These are phyloP conservation scores for Neobulgaria alba DNA, from an alignment of 2,329 filamentous ascomycete genomes.

Conservation along the genomic window DNA sequence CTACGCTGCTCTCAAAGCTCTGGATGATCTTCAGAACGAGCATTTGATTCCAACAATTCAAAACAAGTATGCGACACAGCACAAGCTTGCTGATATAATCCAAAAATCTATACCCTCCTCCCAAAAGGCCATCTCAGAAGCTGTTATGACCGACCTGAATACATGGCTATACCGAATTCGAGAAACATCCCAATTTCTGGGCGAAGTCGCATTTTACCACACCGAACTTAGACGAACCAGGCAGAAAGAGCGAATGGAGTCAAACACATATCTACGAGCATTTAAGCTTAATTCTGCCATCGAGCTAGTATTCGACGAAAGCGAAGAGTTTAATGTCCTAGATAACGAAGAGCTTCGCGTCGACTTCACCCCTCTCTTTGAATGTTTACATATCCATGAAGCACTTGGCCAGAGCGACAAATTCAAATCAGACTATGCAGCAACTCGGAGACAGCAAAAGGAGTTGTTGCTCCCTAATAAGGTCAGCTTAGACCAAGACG, in stretches of 20 bases:
- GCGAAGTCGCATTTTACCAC: conserved; percentile 94
- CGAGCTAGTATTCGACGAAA: conserved; percentile 90
- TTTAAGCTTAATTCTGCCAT: conserved; percentile 95
- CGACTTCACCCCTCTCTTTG: conserved; percentile 88
- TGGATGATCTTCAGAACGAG: conserved; percentile 94
- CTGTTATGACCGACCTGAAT: conserved; percentile 93
- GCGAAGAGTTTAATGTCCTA: conserved; percentile 88
- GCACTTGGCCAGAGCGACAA: conserved; percentile 87
- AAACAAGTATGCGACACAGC: conserved; percentile 84
- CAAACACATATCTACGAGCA: conserved; percentile 63
- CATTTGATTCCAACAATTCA: conserved; percentile 67
- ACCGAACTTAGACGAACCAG: conserved; percentile 78
- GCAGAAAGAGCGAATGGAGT: conserved; percentile 74
- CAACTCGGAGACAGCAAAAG: conserved; percentile 82
- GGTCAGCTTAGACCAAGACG: conserved; percentile 71
- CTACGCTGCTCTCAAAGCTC: conserved; percentile 84
- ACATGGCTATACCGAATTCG: conserved; percentile 94
- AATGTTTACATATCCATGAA: conserved; percentile 93
- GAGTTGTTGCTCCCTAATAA: conserved; percentile 74
- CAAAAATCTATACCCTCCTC: conserved; percentile 91
- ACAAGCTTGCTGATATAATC: conserved; percentile 91
- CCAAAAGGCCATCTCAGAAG: conserved; percentile 87
- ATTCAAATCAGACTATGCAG: conserved; percentile 86
- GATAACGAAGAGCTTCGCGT: conserved; percentile 94
- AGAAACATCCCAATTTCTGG: conserved; percentile 91